Percentiles rank a stretch among this genome's conserved stretches.
Evolutionary conservation across 2,329 filamentous ascomycete genomes (phyloP).

Genomic region (Cercospora sesami): DNA sequence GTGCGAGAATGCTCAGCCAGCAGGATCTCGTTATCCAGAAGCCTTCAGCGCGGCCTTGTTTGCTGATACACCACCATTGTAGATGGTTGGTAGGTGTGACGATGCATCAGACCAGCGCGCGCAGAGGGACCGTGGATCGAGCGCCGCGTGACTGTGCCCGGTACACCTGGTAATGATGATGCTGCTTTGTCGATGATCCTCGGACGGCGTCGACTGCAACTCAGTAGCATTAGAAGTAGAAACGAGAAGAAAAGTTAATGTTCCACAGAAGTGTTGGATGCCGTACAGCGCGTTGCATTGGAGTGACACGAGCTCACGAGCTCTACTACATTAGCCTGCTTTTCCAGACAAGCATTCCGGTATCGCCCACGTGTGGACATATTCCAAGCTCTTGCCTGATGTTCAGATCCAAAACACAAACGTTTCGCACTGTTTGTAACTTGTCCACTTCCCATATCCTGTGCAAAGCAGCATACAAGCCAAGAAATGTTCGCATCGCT

Average conservation of each 20-base stretch:
- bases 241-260: not conserved
- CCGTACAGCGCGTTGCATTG: not conserved
- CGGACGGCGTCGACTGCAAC: not conserved
- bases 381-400: not conserved
- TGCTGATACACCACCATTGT: conserved; percentile 43
- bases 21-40: conserved; percentile 45
- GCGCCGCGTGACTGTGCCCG: not conserved
- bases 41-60: conserved; percentile 38
- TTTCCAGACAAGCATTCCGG: not conserved
- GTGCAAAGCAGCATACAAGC: not conserved
- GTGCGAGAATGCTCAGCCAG: conserved; percentile 38
- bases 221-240: not conserved
- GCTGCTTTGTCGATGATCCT: not conserved
- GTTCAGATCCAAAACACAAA: not conserved
- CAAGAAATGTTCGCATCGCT: not conserved
- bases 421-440: not conserved
- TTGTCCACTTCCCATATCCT: not conserved
- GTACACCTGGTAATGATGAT: not conserved
- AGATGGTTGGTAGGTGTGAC: not conserved
- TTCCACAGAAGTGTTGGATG: not conserved
- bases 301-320: not conserved
- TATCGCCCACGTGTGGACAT: not conserved
- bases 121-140: not conserved
- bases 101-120: not conserved
- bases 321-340: conserved; percentile 2